Conservation (phyloP, 1,284 basidiomycete genomes). For the Pseudozyma sp. region DNA sequence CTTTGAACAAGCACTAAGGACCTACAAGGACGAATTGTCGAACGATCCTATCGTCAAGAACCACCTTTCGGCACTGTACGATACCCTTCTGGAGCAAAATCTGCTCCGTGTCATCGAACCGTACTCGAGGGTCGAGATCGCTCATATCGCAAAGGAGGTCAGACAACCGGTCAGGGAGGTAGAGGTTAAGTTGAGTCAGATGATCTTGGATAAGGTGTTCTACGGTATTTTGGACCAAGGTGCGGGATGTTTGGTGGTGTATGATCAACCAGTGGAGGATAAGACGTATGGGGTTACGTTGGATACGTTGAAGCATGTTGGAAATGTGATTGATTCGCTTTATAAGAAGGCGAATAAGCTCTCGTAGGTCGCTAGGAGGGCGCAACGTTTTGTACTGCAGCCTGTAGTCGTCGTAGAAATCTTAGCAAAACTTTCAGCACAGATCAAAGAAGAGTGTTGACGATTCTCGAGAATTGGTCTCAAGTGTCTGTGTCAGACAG, state of each 20-base stretch:
- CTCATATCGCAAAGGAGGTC: slow-evolving; percentile 87
- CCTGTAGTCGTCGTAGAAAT: neutral
- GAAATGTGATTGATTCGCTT: slow-evolving; percentile 88
- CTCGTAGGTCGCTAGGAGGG: slow-evolving; percentile 1
- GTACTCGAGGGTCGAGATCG: slow-evolving; percentile 90
- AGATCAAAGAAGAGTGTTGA: neutral
- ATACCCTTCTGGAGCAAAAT: slow-evolving; percentile 95
- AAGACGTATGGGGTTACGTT: slow-evolving; percentile 87
- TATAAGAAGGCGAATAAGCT: slow-evolving; percentile 74
- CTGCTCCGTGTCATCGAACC: slow-evolving; percentile 93
- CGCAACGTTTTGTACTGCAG: neutral
- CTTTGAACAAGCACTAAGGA: slow-evolving; percentile 87
- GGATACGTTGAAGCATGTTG: slow-evolving; percentile 87
- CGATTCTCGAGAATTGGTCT: no score
- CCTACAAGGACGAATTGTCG: slow-evolving; percentile 89
- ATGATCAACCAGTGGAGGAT: slow-evolving; percentile 84
- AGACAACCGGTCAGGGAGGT: slow-evolving; percentile 91
- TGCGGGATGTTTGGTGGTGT: slow-evolving; percentile 88
- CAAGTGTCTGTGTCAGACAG: no score
- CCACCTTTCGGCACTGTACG: slow-evolving; percentile 91
- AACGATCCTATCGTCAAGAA: slow-evolving; percentile 93
- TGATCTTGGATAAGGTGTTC: slow-evolving; percentile 96
- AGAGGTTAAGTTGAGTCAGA: slow-evolving; percentile 95
- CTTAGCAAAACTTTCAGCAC: neutral
- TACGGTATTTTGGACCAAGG: slow-evolving; percentile 95